Evolutionary conservation across 495 filamentous ascomycete species (phyloP), one percentile per base, ranked within the genome.

Genomic region (Trichocladium antarcticum): DNA sequence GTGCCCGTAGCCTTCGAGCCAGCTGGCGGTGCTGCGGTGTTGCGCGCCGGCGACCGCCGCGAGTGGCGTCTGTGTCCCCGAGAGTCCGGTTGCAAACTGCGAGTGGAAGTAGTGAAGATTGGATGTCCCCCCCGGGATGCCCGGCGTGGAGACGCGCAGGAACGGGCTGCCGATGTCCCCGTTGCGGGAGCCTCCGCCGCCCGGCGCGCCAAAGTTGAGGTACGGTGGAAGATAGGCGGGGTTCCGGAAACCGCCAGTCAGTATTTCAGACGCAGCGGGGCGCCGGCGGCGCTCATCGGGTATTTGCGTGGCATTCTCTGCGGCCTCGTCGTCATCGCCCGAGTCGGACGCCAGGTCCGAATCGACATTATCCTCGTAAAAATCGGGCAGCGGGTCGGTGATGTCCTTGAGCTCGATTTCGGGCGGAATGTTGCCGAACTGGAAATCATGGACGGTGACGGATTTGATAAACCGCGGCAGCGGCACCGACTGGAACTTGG

Each of bases 391-490:
- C 0, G 92, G 92, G 64, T 97, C 90, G 58, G 89, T 90, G 50
- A 99, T 86, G 57, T 96, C 90, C 67, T 95, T 96, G 37, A 99
- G 79, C 62, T 93, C 87, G 20, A 99, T 70, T 50, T 87, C 78
- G 1, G 92, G 92, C 1, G 82, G 73, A 40, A 92, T 78, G 2
- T 71, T 77, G 17, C 92, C 92, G 58, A 99, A 97, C 19, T 89
- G 83, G 60, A 99, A 99, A 36, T 84, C 80, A 65, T 95, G 90
- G 21, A 95, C 87, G 16, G 89, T 81, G 34, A 99, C 93, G 9
- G 87, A 90, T 53, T 92, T 89, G 66, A 99, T 96, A 71, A 97
- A 96, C 43, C 87, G 84, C 31, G 92, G 92, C 24, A 99, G 76
- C 12, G 85, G 73, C 36, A 96, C 81, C 40, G 85, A 75, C 67